These are phyloP conservation scores for Venturia pyrina DNA, from an alignment of 2,329 filamentous ascomycete genomes.

Conservation along the genomic window DNA sequence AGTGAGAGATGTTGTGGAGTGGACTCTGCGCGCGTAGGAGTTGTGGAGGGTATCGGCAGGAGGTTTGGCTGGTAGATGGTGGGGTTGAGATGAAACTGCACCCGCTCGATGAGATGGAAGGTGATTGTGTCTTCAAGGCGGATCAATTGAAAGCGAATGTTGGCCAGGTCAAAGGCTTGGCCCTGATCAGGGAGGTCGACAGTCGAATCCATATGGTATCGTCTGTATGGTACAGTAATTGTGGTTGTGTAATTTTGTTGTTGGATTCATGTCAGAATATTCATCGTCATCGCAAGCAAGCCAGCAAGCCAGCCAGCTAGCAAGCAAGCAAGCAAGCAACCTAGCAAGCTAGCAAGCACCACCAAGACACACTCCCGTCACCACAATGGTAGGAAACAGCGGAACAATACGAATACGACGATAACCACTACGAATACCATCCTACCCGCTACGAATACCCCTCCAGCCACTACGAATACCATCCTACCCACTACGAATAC, in stretches of 20 bases:
- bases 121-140: constrained; percentile 96
- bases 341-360: background rate
- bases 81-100: constrained; percentile 89
- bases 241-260: background rate
- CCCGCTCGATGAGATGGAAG: constrained; percentile 91
- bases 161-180: constrained; percentile 77
- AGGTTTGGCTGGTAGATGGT: constrained; percentile 77
- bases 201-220: constrained; percentile 65
- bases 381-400: background rate
- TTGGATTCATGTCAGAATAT: too few relatives aligned
- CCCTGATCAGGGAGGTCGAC: constrained; percentile 79
- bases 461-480: too few relatives aligned
- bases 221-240: background rate
- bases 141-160: constrained; percentile 90
- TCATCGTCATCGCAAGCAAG: background rate
- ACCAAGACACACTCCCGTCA: background rate
- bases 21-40: background rate
- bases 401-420: background rate
- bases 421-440: too few relatives aligned
- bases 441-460: too few relatives aligned
- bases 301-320: too few relatives aligned
- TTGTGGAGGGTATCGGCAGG: constrained; percentile 58
- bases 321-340: too few relatives aligned
- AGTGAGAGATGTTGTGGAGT: constrained; percentile 61
- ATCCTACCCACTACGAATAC: too few relatives aligned